Conservation (phyloP, 2,329 filamentous ascomycete species). For the Colletotrichum sp. region DNA sequence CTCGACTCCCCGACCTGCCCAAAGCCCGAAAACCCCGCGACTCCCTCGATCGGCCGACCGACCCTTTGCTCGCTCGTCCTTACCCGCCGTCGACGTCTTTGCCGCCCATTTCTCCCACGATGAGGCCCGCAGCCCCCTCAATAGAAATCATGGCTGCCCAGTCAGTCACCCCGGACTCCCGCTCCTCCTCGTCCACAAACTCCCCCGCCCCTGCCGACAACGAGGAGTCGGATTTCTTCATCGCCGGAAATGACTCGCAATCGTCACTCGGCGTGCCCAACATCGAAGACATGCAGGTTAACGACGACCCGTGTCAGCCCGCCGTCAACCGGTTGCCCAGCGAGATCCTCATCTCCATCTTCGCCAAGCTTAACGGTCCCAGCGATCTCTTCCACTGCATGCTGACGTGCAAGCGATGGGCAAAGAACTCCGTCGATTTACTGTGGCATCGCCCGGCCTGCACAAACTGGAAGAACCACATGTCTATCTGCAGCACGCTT, state of each 20-base stretch:
- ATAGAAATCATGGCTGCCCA: conserved; percentile 30
- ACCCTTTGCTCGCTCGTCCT: background rate
- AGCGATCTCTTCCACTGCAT: conserved; percentile 85
- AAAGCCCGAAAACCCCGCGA: conserved; percentile 6
- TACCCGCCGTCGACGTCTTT: background rate
- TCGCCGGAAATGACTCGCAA: conserved; percentile 87
- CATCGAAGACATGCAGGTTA: conserved; percentile 74
- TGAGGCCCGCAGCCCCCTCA: conserved; percentile 29
- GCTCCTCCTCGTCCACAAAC: conserved; percentile 72
- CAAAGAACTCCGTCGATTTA: conserved; percentile 87
- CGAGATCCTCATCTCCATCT: conserved; percentile 93
- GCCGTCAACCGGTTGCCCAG: conserved; percentile 87
- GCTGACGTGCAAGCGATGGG: conserved; percentile 94
- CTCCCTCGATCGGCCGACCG: conserved; percentile 1
- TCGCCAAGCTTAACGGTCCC: conserved; percentile 79
- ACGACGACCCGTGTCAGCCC: conserved; percentile 70
- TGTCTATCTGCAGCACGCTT: conserved; percentile 81
- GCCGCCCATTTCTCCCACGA: conserved; percentile 14
- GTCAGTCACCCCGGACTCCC: conserved; percentile 46
- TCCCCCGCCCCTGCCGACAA: conserved; percentile 79
- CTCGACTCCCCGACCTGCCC: conserved; percentile 10
- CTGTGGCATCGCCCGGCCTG: conserved; percentile 95
- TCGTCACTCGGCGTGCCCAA: conserved; percentile 87
- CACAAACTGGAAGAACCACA: conserved; percentile 82
- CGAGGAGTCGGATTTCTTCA: conserved; percentile 93